Base-by-base conservation (phyloP, 2,329 filamentous ascomycete genomes). In the Pseudopyrenochaeta lycopersici region DNA sequence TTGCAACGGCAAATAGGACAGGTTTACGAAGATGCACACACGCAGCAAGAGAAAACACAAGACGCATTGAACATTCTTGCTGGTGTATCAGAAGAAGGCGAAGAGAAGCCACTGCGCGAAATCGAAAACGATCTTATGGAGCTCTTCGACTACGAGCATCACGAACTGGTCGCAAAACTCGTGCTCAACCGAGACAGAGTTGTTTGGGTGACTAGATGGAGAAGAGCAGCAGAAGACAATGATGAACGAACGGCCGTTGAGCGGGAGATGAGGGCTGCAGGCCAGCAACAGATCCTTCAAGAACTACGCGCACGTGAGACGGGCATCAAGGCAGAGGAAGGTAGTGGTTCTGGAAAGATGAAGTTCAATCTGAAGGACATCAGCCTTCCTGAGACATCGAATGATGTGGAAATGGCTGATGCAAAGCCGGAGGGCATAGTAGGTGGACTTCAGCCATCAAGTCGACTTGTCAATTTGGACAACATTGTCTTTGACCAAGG, bases 101-200 rank as follows among this genome's bases (percentile, higher is more conserved):
- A 94, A 54, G 92, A 96, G 68, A 93, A 91, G 75, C 85, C 90
- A 12, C 81, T 98, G 27, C 88, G 94, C 67, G 94, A 99, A 70
- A 93, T 98, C 50, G 95, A 99, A 71, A 99, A 99, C 75, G 95
- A 99, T 59, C 82, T 99, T 52, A 98, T 98, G 90, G 95, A 97
- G 68, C 84, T 99, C 0, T 98, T 99, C 66, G 95, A 99, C 68
- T 99, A 96, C 69, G 94, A 98, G 68, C 90, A 97, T 70, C 92
- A 96, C 56, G 92, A 97, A 60, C 84, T 97, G 49, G 95, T 98
- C 21, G 89, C 91, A 60, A 94, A 92, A 75, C 84, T 99, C 14
- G 92, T 98, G 51, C 87, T 89, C 64, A 99, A 99, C 76, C 86
- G 92, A 52, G 91, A 97, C 68, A 96, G 95, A 80, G 88, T 99